Evolutionary conservation across 2,329 filamentous ascomycete genomes (phyloP).

Genomic region (Fusarium xylarioides): DNA sequence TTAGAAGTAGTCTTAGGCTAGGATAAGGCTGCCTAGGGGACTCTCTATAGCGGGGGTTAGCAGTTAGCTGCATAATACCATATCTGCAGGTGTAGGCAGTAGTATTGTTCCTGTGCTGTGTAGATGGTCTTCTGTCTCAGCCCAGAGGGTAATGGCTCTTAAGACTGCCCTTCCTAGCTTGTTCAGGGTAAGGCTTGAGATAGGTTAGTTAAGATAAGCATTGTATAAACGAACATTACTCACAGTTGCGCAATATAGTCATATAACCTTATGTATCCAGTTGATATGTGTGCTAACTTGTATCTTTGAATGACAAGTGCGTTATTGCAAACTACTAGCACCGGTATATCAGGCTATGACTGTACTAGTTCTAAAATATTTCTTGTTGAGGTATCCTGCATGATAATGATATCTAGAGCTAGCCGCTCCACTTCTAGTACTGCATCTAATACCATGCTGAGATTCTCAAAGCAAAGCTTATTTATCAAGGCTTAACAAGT

Average conservation of each 20-base stretch:
- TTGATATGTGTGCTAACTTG: slow-evolving; percentile 19
- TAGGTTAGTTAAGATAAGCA: not conserved
- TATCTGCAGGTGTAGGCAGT: not conserved
- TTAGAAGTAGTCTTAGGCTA: not conserved
- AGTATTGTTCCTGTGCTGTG: not conserved
- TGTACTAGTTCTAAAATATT: not conserved
- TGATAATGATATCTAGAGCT: slow-evolving; percentile 41
- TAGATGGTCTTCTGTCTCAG: not conserved
- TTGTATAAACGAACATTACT: slow-evolving; percentile 6
- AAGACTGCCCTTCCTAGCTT: slow-evolving; percentile 45
- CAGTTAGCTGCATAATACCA: not conserved
- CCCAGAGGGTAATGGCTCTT: not conserved
- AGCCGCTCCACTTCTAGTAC: not conserved
- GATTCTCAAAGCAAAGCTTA: not conserved
- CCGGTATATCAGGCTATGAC: slow-evolving; percentile 1
- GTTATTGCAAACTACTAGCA: slow-evolving; percentile 46
- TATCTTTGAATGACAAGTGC: slow-evolving; percentile 41
- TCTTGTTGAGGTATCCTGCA: not conserved
- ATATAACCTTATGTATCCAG: slow-evolving; percentile 27
- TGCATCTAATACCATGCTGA: slow-evolving; percentile 2
- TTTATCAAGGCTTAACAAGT: not conserved
- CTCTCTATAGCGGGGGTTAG: not conserved
- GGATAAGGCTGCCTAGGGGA: not conserved
- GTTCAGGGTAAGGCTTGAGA: slow-evolving; percentile 45
- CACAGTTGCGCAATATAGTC: slow-evolving; percentile 52